phyloP scores from a whole-genome alignment of 306 rosid genomes.

The Prunus kanzakura region DNA sequence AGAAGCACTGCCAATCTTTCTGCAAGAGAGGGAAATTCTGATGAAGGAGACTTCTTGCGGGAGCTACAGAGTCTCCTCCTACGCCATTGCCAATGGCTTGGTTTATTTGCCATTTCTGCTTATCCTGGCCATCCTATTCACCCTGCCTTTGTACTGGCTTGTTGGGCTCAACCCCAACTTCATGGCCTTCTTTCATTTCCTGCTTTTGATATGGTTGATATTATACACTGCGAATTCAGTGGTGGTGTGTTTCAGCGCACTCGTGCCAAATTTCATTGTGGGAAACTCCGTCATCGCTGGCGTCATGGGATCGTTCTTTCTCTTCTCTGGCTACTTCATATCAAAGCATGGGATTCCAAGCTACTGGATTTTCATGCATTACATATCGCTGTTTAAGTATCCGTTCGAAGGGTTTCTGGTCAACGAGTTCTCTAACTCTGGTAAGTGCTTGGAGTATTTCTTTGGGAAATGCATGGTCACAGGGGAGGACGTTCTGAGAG shows the following conservation, averaged over 20 bases:
- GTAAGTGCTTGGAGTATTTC: conserved; percentile 70
- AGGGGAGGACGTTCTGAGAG: conserved; percentile 67
- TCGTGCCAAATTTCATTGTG: conserved; percentile 87
- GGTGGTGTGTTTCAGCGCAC: conserved; percentile 91
- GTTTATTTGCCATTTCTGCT: conserved; percentile 91
- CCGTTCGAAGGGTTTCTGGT: conserved; percentile 94
- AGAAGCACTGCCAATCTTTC: conserved; percentile 87
- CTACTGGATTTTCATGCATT: conserved; percentile 94
- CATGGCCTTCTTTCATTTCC: conserved; percentile 66
- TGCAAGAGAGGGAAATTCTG: conserved; percentile 91
- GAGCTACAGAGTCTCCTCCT: conserved; percentile 87
- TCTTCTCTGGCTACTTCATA: conserved; percentile 94
- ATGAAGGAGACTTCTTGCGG: conserved; percentile 90
- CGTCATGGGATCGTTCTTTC: conserved; percentile 89
- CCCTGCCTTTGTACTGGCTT: conserved; percentile 75
- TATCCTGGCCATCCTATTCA: conserved; percentile 72
- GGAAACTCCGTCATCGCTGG: conserved; percentile 89
- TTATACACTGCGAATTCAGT: conserved; percentile 90
- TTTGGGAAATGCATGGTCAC: conserved; percentile 66
- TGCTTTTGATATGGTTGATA: conserved; percentile 78
- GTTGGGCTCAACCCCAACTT: conserved; percentile 73
- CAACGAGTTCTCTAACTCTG: conserved; percentile 85
- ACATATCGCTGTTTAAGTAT: conserved; percentile 81
- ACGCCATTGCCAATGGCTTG: conserved; percentile 80
- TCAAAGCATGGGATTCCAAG: conserved; percentile 65